Base-by-base conservation (phyloP, 495 filamentous ascomycete species). In the Aspergillus avenaceus region DNA sequence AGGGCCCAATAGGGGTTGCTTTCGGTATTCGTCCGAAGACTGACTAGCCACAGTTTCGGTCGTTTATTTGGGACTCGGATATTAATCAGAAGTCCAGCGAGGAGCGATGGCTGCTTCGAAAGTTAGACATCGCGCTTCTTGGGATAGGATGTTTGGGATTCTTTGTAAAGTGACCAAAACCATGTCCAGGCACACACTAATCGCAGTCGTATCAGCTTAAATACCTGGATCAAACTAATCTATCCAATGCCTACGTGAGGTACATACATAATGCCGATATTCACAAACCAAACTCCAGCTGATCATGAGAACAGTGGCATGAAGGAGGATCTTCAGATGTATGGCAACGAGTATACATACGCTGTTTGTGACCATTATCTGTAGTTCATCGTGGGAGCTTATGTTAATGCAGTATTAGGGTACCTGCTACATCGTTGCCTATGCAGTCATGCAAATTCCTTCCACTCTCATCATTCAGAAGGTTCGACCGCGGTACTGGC, bases 51-150 rank as follows among this genome's bases (percentile, higher is more conserved):
- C 18, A 41, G 13, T 56, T 52, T 27, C 16, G 50, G 19, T 56
- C 58, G 13, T 56, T 56, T 22, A 53, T 61, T 5, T 61, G 58
- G 58, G 58, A 61, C 26, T 57, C 58, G 25, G 50, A 53, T 29
- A 31, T 44, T 0, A 44, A 52, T 45, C 8, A 46, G 5, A 69
- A 62, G 21, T 53, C 61, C n/a, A 31, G 42, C 28, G 63, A 68
- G 36, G 68, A 71, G 38, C 56, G 47, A 40, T 50, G 51, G 23
- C 53, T 71, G 8, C 58, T 71, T 13, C 54, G 54, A 29, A 71
- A 71, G 37, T 53, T 73, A 11, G 70, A 73, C 49, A 27, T 58
- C 18, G 47, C 61, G 4, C 64, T 73, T 43, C 61, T 73, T 14
- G 63, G 45, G 18, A 60, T 69, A 48, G 60, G 60, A 18, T 69